Base-by-base conservation (phyloP, 768 basidiomycete species). In the Pisolithus microcarpus region DNA sequence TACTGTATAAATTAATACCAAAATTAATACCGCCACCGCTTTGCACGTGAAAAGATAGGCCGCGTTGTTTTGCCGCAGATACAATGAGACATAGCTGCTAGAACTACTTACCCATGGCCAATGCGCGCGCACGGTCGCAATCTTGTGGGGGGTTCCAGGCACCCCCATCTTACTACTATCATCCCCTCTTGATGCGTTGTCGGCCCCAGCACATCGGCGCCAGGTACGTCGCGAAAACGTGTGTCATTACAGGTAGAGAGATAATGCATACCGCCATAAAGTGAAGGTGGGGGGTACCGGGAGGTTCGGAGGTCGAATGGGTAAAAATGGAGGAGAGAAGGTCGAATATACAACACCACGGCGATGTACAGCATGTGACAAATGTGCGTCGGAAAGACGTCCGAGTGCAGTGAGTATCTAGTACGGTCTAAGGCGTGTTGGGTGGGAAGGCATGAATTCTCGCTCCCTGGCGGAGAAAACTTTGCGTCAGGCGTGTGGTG, bases 391-490 rank as follows among this genome's bases (percentile, higher is more conserved):
- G 18, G 52, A 38, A 21, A 39, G 26, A 34, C 13, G 43, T 50
- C 56, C 55, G 38, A 56, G 49, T 52, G 31, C 46, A 45, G 39
- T 26, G 30, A 43, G 36, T 16, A 36, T 67, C 67, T 65, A 23
- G 21, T 23, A 64, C 52, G 45, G 39, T 68, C 66, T 67, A 69
- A 42, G 64, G 58, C 50, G 51, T 60, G 52, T 57, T 68, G 46
- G 73, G 69, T 55, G 71, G 70, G 67, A 76, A 72, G 52, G 77
- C 75, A 63, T 77, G 77, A 65, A 80, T 77, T 57, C 75, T 75
- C 51, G 79, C 77, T 40, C 76, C 77, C 63, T 83, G 81, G 49
- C 76, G 66, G 56, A 79, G 63, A 51, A 83, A 81, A 59, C 74
- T 79, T 55, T 78, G 72, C 43, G 80, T 82, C 38, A 83, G 68